Evolutionary conservation across 2,329 filamentous ascomycete genomes (phyloP).

Genomic region (Aspergillus phoenicis): DNA sequence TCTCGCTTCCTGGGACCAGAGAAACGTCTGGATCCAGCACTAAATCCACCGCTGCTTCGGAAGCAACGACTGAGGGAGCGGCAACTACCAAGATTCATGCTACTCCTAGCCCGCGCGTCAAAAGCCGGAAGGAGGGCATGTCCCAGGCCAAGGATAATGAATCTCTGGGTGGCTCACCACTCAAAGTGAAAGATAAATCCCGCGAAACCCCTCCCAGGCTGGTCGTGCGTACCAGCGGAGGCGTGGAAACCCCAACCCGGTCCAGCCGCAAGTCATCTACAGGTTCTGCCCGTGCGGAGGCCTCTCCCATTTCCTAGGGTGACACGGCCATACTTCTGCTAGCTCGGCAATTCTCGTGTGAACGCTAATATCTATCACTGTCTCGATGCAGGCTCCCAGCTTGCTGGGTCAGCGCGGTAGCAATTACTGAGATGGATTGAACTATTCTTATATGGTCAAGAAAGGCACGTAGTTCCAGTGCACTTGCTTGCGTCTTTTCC

Average conservation of each 20-base stretch:
- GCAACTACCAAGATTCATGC: conserved; percentile 28
- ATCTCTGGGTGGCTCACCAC: conserved; percentile 17
- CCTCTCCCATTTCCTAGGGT: conserved; percentile 20
- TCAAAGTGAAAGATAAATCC: conserved; percentile 23
- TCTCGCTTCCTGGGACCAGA: conserved; percentile 34
- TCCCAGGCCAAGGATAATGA: conserved; percentile 28
- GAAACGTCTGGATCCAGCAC: conserved; percentile 37
- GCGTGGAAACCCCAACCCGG: conserved; percentile 25
- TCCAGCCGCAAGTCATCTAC: conserved; percentile 29
- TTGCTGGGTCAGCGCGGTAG: conserved; percentile 11
- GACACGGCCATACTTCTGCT: conserved; percentile 20
- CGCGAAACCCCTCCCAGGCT: conserved; percentile 23
- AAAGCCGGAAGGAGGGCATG: conserved; percentile 37
- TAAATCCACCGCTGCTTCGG: conserved; percentile 25
- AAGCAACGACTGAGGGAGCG: conserved; percentile 23
- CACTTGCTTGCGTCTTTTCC: not conserved
- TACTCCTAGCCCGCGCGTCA: conserved; percentile 38
- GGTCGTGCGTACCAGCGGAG: conserved; percentile 24
- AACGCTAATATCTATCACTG: conserved; percentile 22
- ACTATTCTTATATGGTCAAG: conserved; percentile 13
- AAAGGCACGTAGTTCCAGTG: not conserved
- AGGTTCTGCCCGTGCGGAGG: conserved; percentile 21
- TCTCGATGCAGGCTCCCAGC: conserved; percentile 20
- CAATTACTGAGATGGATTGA: conserved; percentile 22
- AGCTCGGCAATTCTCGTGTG: conserved; percentile 24